phyloP scores from a whole-genome alignment of 768 basidiomycete genomes.

The Cystobasidium onofrii region DNA sequence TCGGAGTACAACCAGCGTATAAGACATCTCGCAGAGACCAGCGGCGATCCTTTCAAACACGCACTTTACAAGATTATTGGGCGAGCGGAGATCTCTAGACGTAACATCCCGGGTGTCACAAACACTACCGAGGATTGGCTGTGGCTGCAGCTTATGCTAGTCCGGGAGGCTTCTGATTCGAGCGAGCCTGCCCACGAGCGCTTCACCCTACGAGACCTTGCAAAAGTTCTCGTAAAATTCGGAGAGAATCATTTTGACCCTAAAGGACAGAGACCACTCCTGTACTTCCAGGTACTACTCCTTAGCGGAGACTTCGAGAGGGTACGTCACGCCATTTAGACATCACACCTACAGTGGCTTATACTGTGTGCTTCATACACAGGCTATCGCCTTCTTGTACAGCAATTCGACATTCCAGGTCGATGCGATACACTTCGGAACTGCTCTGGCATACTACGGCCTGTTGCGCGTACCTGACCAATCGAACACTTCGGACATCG shows the following conservation, averaged over 20 bases:
- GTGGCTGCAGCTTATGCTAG: constrained; percentile 91
- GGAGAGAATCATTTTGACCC: constrained; percentile 49
- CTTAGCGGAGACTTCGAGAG: constrained; percentile 92
- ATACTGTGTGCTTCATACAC: neutral
- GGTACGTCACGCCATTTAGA: constrained; percentile 49
- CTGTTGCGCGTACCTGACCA: constrained; percentile 72
- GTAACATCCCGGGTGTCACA: constrained; percentile 74
- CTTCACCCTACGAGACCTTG: constrained; percentile 49
- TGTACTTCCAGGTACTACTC: constrained; percentile 59
- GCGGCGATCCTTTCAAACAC: constrained; percentile 88
- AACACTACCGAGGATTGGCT: constrained; percentile 95
- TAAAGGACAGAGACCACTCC: constrained; percentile 53
- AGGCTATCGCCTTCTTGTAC: constrained; percentile 87
- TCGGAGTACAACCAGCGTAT: constrained; percentile 60
- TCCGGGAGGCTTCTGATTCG: constrained; percentile 44
- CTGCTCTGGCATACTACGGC: constrained; percentile 87
- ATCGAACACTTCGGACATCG: constrained; percentile 71
- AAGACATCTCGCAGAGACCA: constrained; percentile 62
- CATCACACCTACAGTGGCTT: neutral
- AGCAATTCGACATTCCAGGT: constrained; percentile 77
- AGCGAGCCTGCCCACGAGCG: constrained; percentile 47
- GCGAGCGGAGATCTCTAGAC: constrained; percentile 70
- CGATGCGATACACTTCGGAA: constrained; percentile 88
- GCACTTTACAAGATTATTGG: constrained; percentile 94
- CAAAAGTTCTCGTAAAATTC: constrained; percentile 45